These are phyloP conservation scores for Fistulifera solaris DNA, from an alignment of 108 stramenopile species.

Conservation along the genomic window DNA sequence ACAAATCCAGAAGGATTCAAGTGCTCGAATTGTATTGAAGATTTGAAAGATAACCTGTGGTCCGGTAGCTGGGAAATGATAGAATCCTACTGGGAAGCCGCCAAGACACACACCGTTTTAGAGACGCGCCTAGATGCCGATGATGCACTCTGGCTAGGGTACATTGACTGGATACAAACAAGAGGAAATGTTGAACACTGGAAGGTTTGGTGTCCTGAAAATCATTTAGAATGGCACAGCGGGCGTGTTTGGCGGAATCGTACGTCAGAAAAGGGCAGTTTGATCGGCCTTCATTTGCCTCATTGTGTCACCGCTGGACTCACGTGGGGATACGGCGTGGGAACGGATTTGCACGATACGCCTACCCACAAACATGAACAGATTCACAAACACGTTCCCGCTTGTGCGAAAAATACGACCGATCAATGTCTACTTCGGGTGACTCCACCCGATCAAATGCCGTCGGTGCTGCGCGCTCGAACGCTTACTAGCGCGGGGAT, in stretches of 20 bases:
- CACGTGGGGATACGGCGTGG: slow-evolving; percentile 34
- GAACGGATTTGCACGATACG: slow-evolving; percentile 1
- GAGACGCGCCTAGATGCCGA: slow-evolving; percentile 74
- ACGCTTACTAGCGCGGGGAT: slow-evolving; percentile 78
- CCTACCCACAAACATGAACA: not conserved
- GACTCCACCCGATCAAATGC: not conserved
- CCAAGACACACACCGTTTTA: slow-evolving; percentile 14
- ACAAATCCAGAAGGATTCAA: slow-evolving; percentile 16
- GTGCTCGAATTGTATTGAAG: not conserved
- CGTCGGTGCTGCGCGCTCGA: slow-evolving; percentile 57
- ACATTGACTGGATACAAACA: slow-evolving; percentile 18
- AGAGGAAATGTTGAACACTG: slow-evolving; percentile 13
- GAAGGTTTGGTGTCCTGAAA: slow-evolving; percentile 26
- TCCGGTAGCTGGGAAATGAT: slow-evolving; percentile 4
- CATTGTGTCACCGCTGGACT: slow-evolving; percentile 43
- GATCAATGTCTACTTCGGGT: not conserved
- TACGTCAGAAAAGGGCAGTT: not conserved
- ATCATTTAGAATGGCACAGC: slow-evolving; percentile 36
- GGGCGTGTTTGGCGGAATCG: slow-evolving; percentile 10
- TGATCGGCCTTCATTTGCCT: slow-evolving; percentile 4
- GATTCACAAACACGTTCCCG: slow-evolving; percentile 1
- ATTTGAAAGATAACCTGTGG: slow-evolving; percentile 2
- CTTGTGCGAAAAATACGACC: not conserved
- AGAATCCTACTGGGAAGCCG: slow-evolving; percentile 2
- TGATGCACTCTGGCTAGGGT: slow-evolving; percentile 38